Base-by-base conservation (phyloP, 2,329 filamentous ascomycete species). In the Phyllosticta capitalensis region DNA sequence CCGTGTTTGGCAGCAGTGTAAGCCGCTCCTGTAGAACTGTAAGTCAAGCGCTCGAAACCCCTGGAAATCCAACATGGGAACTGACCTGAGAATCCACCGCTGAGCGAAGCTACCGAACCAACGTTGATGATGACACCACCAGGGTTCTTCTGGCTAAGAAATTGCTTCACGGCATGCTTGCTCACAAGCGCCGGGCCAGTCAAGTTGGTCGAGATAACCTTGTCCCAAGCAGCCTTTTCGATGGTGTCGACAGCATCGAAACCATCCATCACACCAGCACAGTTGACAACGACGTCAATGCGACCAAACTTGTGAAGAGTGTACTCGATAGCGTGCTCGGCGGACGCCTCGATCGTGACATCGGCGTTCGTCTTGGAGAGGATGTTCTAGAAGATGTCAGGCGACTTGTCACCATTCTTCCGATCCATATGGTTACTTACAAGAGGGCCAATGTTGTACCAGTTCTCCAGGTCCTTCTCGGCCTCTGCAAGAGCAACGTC, bases 241-340 rank as follows among this genome's bases (percentile, higher is more conserved):
- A 78, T 67, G 7, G 74, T 73, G 17, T 78, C 82, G 0, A 78
- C 79, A 0, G 80, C 77, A 51, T 81, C 77, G 63, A 84, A 82
- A 22, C n/a, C 52, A 65, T 85, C 83, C 72, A 82, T 80, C 59
- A 84, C 74, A 21, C 78, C 83, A 9, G 81, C 81, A 62, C 81
- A 82, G 70, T 83, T 83, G 65, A 84, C 69, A 5, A 85, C 71
- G n/a, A 83, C 72, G 67, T 86, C 82, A 19, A 83, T 67, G n/a
- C 73, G 71, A 26, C 74, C 75, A 62, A 79, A 81, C 21, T 33
- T 50, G 12, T 49, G 53, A 33, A 60, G 28, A 22, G 48, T 45
- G 49, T 60, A 54, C 28, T 60, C 58, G 45, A 60, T 50, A 3
- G 54, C 54, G 3, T 50, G 48, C 4, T 49, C 54, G 1, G 54